Percentiles rank a stretch among this genome's conserved stretches.
These are phyloP conservation scores for Ogataea henricii DNA, from an alignment of 805 yeast species.

Conservation along the genomic window DNA sequence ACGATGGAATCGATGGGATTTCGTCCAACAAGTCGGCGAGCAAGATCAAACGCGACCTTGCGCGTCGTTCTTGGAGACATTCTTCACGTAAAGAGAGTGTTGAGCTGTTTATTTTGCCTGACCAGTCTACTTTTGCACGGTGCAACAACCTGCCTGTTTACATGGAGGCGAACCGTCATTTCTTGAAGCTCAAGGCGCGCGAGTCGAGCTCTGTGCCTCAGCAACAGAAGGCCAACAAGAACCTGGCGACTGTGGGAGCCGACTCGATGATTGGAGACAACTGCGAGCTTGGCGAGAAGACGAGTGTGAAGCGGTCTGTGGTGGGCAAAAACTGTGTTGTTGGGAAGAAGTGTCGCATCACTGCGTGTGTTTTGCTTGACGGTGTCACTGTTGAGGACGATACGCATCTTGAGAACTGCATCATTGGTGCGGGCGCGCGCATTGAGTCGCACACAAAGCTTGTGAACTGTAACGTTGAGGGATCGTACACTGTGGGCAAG, in stretches of 20 bases:
- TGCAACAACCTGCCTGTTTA: slow-evolving; percentile 77
- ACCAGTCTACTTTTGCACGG: slow-evolving; percentile 69
- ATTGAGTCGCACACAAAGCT: slow-evolving; percentile 67
- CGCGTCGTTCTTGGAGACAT: slow-evolving; percentile 92
- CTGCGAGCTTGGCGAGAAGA: slow-evolving; percentile 74
- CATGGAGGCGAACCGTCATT: slow-evolving; percentile 84
- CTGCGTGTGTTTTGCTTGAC: slow-evolving; percentile 80
- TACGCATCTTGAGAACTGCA: slow-evolving; percentile 77
- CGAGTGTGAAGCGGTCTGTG: slow-evolving; percentile 84
- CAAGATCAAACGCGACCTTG: slow-evolving; percentile 80
- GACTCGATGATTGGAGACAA: slow-evolving; percentile 78
- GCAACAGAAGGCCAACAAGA: slow-evolving; percentile 32
- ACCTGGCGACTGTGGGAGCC: slow-evolving; percentile 77
- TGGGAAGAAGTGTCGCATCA: slow-evolving; percentile 84
- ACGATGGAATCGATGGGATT: slow-evolving; percentile 33
- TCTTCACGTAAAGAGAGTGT: slow-evolving; percentile 57
- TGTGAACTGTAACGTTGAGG: slow-evolving; percentile 84
- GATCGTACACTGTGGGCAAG: slow-evolving; percentile 65
- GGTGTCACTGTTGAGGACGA: slow-evolving; percentile 78
- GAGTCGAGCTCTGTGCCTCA: slow-evolving; percentile 16
- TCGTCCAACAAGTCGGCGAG: slow-evolving; percentile 50
- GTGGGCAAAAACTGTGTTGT: slow-evolving; percentile 73
- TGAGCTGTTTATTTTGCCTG: slow-evolving; percentile 70
- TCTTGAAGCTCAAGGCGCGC: slow-evolving; percentile 66
- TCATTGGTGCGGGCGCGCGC: slow-evolving; percentile 70